Base-by-base conservation (phyloP, 106 monocot genomes). In the Dendrobium chrysotoxum region DNA sequence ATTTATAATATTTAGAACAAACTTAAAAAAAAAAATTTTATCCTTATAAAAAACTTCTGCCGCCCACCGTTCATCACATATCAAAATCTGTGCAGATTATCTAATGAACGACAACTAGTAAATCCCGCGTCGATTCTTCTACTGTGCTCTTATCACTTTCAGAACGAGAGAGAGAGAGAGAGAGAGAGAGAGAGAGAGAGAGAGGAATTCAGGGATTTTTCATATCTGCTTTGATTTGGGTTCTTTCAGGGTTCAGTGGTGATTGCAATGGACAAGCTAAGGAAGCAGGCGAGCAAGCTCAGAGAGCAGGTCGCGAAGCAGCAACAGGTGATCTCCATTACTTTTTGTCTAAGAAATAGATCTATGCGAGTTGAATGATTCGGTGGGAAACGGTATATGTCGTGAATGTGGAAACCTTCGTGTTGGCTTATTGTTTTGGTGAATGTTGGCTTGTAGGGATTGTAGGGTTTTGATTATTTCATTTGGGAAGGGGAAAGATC, bases 221-320 rank as follows among this genome's bases (percentile, higher is more conserved):
- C 40, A 3, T 74, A 40, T 31, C 0, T 11, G 21, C n/a, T 76
- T 76, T 3, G 47, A 47, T 76, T 47, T 12, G 47, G 9, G 74
- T 7, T 40, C 13, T 47, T 2, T 2, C 25, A 28, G 1, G 28
- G 46, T n/a, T 21, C 26, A 47, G 11, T 7, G 47, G 76, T 26
- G 74, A 15, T 50, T n/a, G 26, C 25, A 38, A 92, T 92, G 92
- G 92, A 92, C 21, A 84, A 79, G 77, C 79, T 92, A 75, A 87
- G 89, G 75, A 92, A 81, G 75, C 89, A 92, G 47, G 91, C 91
- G n/a, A 89, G 77, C 81, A 92, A 87, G 85, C 73, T 92, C 16
- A 81, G 83, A 76, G 91, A 92, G 76, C 91, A 92, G 79, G 91
- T 92, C 23, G 85, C 89, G 40, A 92, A 92, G 81, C 91, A 91